These are phyloP conservation scores for Volvariella volvacea DNA, from an alignment of 1,284 basidiomycete genomes.

Conservation along the genomic window DNA sequence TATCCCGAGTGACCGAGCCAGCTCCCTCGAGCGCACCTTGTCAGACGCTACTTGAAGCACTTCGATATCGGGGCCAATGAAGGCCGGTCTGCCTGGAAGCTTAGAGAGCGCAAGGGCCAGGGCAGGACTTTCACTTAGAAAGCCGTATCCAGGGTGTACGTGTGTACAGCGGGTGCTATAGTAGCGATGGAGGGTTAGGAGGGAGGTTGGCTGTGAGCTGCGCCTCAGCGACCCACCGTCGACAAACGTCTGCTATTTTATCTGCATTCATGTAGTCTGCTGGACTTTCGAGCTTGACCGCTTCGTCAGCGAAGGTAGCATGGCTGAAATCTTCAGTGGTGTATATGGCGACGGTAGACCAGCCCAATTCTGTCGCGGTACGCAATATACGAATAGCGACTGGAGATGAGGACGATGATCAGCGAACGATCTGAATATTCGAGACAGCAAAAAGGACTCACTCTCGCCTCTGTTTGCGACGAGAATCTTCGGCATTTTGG, in stretches of 20 bases:
- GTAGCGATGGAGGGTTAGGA: background rate
- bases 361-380: constrained; percentile 40
- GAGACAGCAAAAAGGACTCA: too few relatives aligned
- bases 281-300: constrained; percentile 29
- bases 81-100: constrained; percentile 43
- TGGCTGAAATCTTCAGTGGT: constrained; percentile 49
- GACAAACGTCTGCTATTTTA: constrained; percentile 31
- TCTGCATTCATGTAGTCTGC: constrained; percentile 29
- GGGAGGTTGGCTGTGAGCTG: too few relatives aligned
- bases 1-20: constrained; percentile 43
- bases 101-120: constrained; percentile 47
- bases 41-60: constrained; percentile 49
- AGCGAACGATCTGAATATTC: constrained; percentile 5
- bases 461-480: constrained; percentile 35
- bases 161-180: constrained; percentile 39
- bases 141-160: constrained; percentile 64
- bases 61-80: constrained; percentile 57
- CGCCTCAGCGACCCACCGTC: background rate
- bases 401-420: constrained; percentile 25
- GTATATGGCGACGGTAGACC: constrained; percentile 49
- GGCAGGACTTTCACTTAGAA: constrained; percentile 58
- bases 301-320: constrained; percentile 44
- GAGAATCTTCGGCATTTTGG: constrained; percentile 25
- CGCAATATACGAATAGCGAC: constrained; percentile 50
- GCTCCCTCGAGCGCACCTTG: constrained; percentile 52